Evolutionary conservation across 176 grass and related monocot species (phyloP), one percentile per base, ranked within the genome.

Genomic region (Eragrostis curvula): DNA sequence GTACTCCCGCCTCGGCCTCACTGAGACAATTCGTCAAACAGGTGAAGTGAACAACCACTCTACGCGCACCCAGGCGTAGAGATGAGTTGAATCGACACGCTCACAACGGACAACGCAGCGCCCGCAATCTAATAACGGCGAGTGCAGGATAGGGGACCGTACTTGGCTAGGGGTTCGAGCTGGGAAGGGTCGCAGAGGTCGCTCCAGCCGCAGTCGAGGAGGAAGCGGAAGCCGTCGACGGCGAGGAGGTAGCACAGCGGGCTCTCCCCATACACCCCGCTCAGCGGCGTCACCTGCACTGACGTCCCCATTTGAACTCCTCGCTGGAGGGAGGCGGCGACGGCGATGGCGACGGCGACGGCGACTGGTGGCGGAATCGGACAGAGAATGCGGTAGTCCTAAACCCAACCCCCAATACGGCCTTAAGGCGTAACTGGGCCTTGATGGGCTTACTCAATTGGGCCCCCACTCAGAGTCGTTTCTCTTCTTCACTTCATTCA

Each of bases 201-300:
- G 78, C 86, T 98, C 95, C 95, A 98, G 74, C 95, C 95, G 81
- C 95, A 98, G 81, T 98, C 92, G 90, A 98, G 89, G 56, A 98
- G 86, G 78, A 98, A 88, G 71, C 88, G 93, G 95, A 98, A 98
- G 66, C 88, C 92, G 62, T 98, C 92, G 60, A 98, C 88, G 75
- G 90, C 90, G 73, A 95, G 86, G 9, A 98, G 77, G 70, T 94
- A 98, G 85, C 86, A 93, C 3, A 98, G 84, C 15, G 92, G 95
- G 0, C 81, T 89, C 81, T 98, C 92, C 16, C 92, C 86, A 75
- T 94, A 98, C 29, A 87, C 95, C 6, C 92, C 95, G 47, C 90
- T 88, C 41, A 98, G 81, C 10, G 95, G 92, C 8, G 92, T 98
- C 79, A 98, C 83, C 86, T 97, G 95, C 73, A 97, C 95, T 18